Conservation (phyloP, 345 rosid species). For the Camelina neglecta region DNA sequence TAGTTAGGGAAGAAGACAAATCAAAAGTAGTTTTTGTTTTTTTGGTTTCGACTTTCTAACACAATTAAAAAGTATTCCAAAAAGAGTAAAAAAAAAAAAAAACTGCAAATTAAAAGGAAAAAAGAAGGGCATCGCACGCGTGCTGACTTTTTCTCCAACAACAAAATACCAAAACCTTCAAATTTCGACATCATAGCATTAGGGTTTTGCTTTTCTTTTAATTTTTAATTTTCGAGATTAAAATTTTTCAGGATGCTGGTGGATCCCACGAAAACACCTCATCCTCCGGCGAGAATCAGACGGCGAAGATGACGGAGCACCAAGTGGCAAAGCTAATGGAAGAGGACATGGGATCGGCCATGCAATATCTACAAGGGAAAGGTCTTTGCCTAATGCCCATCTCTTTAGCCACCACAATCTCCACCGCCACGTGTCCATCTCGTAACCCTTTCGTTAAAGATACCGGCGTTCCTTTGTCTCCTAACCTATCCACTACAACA, state of each 20-base stretch:
- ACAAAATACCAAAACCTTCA: not conserved
- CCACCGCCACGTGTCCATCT: slow-evolving; percentile 72
- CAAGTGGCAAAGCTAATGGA: slow-evolving; percentile 97
- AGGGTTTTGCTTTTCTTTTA: slow-evolving; percentile 20
- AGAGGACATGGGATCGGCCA: slow-evolving; percentile 97
- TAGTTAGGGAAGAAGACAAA: slow-evolving; percentile 17
- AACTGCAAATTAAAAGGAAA: slow-evolving; percentile 50
- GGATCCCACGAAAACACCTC: slow-evolving; percentile 42
- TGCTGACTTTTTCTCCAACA: slow-evolving; percentile 52
- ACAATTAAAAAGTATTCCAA: slow-evolving; percentile 18
- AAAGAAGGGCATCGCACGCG: slow-evolving; percentile 70
- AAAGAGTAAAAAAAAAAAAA: slow-evolving; percentile 36
- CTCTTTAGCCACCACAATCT: slow-evolving; percentile 89
- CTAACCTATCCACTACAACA: slow-evolving; percentile 58
- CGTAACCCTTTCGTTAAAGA: slow-evolving; percentile 48
- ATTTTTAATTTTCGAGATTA: no score
- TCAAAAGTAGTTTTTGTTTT: slow-evolving; percentile 6
- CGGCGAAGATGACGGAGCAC: slow-evolving; percentile 65
- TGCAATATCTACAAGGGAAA: slow-evolving; percentile 96
- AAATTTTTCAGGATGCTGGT: slow-evolving; percentile 40
- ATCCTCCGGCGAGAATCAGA: slow-evolving; percentile 43
- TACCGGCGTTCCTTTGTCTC: slow-evolving; percentile 64
- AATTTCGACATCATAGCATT: slow-evolving; percentile 22
- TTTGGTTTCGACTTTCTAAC: slow-evolving; percentile 32
- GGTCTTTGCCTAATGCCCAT: slow-evolving; percentile 98